Base-by-base conservation (phyloP, 1,284 basidiomycete genomes). In the Ustilago sp. region DNA sequence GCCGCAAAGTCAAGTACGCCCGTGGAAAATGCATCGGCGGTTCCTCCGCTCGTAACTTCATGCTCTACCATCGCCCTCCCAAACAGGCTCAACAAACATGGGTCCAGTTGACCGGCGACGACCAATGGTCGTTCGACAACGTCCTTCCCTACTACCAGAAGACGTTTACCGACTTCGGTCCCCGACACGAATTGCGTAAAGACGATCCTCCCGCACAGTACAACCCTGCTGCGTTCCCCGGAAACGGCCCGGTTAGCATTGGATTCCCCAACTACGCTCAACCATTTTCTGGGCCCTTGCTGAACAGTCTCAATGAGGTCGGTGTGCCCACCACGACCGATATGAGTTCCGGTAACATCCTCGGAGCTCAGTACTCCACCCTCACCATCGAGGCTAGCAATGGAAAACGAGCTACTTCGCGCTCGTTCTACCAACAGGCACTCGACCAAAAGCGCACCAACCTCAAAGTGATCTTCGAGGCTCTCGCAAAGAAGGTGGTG, bases 341-440 rank as follows among this genome's bases (percentile, higher is more conserved):
- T 12, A 72, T 80, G 61, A 86, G 81, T 51, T 76, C 79, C 5
- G 82, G 75, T 13, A 74, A 80, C 55, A 68, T 85, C 6, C 68
- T 80, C n/a, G 81, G 79, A n/a, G 85, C 81, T 4, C 85, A 87
- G 59, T 82, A 80, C 57, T 71, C 69, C 28, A 69, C 70, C 9
- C 35, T 69, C 48, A 78, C 79, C 23, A 48, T 80, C 28, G 64
- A 82, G 23, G 48, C 68, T 8, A 38, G 43, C 13, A 62, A 63
- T 28, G 73, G 78, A 4, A 65, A 67, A n/a, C 53, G 80, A 0
- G 68, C 79, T 23, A 74, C 74, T 23, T 82, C 80, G 47, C 63
- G 78, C 11, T 69, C 69, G 0, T 79, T 79, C 61, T 80, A 74
- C 63, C 57, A 64, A n/a, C 76, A 63, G 39, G 68, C 73, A 1